Evolutionary conservation across 148 eudicot genomes (phyloP).

Genomic region (Nyssa sinensis): DNA sequence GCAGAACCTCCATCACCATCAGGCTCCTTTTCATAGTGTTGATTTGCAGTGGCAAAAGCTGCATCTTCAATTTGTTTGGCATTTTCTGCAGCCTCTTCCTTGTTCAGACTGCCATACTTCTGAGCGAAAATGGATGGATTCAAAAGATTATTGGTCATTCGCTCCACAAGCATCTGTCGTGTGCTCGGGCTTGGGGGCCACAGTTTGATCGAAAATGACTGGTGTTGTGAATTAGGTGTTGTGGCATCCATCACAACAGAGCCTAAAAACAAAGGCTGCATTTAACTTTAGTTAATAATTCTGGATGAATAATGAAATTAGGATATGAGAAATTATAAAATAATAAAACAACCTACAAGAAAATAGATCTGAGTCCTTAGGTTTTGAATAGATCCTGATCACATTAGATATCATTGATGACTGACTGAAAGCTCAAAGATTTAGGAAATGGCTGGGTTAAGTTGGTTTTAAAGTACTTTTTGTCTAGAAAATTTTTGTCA

Average conservation of each 20-base stretch:
- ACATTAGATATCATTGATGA: background rate
- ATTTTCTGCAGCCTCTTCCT: slow-evolving; percentile 47
- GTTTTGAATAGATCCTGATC: too few relatives aligned
- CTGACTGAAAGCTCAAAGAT: background rate
- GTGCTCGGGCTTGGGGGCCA: slow-evolving; percentile 73
- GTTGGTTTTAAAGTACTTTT: too few relatives aligned
- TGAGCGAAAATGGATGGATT: slow-evolving; percentile 50
- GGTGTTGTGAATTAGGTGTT: slow-evolving; percentile 27
- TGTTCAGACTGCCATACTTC: slow-evolving; percentile 47
- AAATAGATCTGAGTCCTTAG: too few relatives aligned
- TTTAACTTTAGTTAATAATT: background rate
- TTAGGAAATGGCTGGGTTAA: too few relatives aligned
- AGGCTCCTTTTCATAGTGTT: slow-evolving; percentile 57
- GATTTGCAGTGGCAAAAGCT: slow-evolving; percentile 47
- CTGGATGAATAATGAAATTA: too few relatives aligned
- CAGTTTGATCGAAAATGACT: slow-evolving; percentile 43
- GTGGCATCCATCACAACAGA: slow-evolving; percentile 33
- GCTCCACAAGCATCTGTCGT: slow-evolving; percentile 50
- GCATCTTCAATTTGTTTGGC: slow-evolving; percentile 52
- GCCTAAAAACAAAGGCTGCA: background rate
- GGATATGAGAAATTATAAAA: background rate
- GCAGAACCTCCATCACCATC: slow-evolving; percentile 75
- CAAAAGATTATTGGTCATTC: slow-evolving; percentile 53
- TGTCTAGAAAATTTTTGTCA: too few relatives aligned
- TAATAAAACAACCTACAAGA: too few relatives aligned